These are phyloP conservation scores for Tolypocladium paradoxum DNA, from an alignment of 2,329 filamentous ascomycete species.

Conservation along the genomic window DNA sequence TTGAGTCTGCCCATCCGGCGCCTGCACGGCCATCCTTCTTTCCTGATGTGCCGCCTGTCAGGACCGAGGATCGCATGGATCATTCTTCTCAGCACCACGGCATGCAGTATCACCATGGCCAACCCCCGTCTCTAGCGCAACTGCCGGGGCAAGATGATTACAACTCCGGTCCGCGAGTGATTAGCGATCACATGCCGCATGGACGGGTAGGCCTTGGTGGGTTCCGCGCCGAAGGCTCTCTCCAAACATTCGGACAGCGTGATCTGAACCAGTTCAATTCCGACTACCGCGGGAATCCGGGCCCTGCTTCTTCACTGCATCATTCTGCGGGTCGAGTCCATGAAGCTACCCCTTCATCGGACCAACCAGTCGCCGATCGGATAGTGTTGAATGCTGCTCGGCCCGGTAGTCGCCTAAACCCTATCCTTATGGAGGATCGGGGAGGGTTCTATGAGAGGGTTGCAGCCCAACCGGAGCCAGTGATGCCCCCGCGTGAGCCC, in stretches of 20 bases:
- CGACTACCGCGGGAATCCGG: neutral
- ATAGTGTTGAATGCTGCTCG: conserved; percentile 19
- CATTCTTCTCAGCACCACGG: conserved; percentile 6
- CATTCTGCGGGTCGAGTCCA: conserved; percentile 3
- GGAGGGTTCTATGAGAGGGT: conserved; percentile 26
- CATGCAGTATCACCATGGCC: conserved; percentile 6
- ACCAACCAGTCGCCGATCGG: conserved; percentile 12
- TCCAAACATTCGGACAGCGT: neutral
- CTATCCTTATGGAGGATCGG: conserved; percentile 28
- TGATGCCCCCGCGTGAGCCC: neutral
- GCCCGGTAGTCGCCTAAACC: conserved; percentile 19
- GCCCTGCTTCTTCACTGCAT: neutral
- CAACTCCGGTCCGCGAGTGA: conserved; percentile 5
- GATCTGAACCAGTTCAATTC: neutral
- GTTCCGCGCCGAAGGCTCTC: neutral
- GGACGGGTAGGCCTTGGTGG: neutral
- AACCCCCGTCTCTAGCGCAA: neutral
- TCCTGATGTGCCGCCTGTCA: conserved; percentile 17
- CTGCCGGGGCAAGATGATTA: neutral
- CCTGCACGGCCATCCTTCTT: conserved; percentile 23
- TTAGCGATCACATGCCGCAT: conserved; percentile 5
- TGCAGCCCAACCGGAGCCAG: neutral
- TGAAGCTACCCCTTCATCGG: conserved; percentile 8
- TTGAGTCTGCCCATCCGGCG: conserved; percentile 31
- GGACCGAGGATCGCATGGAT: conserved; percentile 12